Conservation (phyloP, 1,284 basidiomycete species). For the Crucibulum cyathiforme region DNA sequence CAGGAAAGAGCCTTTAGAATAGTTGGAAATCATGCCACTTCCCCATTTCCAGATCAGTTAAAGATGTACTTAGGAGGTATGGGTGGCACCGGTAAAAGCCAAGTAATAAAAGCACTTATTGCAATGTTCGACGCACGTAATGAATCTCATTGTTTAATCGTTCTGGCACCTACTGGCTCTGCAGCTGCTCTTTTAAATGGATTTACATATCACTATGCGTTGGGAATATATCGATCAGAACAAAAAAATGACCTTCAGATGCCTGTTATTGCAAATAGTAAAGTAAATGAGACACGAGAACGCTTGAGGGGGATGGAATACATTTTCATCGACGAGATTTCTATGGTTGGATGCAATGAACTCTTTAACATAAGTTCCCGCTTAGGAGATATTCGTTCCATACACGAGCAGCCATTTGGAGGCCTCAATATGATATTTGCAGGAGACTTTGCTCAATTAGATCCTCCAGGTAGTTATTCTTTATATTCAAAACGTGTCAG, state of each 20-base stretch:
- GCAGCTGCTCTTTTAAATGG: constrained; percentile 41
- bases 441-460: constrained; percentile 22
- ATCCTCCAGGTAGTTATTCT: constrained; percentile 5
- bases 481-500: constrained; percentile 7
- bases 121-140: constrained; percentile 28
- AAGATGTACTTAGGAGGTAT: constrained; percentile 45
- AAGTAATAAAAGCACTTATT: constrained; percentile 31
- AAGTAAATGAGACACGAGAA: neutral
- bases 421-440: constrained; percentile 19
- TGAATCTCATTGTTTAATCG: constrained; percentile 29
- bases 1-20: constrained; percentile 35
- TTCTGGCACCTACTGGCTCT: constrained; percentile 44
- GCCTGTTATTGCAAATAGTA: neutral
- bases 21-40: constrained; percentile 26
- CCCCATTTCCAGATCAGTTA: constrained; percentile 21
- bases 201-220: too few relatives aligned
- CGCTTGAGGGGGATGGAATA: constrained; percentile 33
- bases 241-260: constrained; percentile 16
- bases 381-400: constrained; percentile 7
- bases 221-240: too few relatives aligned
- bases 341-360: constrained; percentile 37
- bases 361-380: constrained; percentile 22
- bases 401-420: constrained; percentile 18
- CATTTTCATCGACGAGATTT: constrained; percentile 45
- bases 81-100: constrained; percentile 44